phyloP scores from a whole-genome alignment of 1,284 basidiomycete species.

The Amylostereum areolatum region DNA sequence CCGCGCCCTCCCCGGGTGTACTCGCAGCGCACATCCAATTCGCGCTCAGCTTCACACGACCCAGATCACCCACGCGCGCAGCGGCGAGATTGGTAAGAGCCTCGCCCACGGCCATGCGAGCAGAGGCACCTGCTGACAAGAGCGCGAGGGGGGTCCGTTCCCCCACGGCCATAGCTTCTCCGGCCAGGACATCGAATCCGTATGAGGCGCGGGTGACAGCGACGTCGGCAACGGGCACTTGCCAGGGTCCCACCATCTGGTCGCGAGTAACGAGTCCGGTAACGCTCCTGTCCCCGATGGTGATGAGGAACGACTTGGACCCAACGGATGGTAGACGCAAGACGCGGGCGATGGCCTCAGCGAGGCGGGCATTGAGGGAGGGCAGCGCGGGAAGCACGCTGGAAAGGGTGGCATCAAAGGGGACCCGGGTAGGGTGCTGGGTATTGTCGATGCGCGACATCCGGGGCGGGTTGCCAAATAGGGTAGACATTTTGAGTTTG shows the following conservation, averaged over 20 bases:
- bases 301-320: conserved; percentile 97
- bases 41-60: conserved; percentile 87
- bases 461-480: conserved; percentile 95
- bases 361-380: conserved; percentile 39
- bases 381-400: conserved; percentile 51
- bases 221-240: conserved; percentile 96
- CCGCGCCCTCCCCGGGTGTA: conserved; percentile 86
- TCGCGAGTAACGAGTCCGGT: conserved; percentile 94
- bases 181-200: conserved; percentile 78
- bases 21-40: conserved; percentile 99
- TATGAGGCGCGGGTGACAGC: conserved; percentile 95
- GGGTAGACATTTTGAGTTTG: conserved; percentile 87
- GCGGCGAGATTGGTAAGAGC: conserved; percentile 90
- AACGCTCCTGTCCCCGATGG: conserved; percentile 93
- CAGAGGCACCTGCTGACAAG: conserved; percentile 83
- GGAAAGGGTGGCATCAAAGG: conserved; percentile 72
- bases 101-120: conserved; percentile 94
- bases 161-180: conserved; percentile 98
- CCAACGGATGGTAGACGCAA: conserved; percentile 89
- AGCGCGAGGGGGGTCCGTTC: conserved; percentile 94
- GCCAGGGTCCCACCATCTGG: conserved; percentile 99
- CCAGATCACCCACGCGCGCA: conserved; percentile 67
- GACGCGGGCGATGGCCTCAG: conserved; percentile 71
- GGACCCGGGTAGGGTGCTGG: conserved; percentile 38
- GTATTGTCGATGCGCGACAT: conserved; percentile 78